Evolutionary conservation across 2,329 filamentous ascomycete genomes (phyloP), one percentile per base, ranked within the genome.

Genomic region (Beauveria asiatica): DNA sequence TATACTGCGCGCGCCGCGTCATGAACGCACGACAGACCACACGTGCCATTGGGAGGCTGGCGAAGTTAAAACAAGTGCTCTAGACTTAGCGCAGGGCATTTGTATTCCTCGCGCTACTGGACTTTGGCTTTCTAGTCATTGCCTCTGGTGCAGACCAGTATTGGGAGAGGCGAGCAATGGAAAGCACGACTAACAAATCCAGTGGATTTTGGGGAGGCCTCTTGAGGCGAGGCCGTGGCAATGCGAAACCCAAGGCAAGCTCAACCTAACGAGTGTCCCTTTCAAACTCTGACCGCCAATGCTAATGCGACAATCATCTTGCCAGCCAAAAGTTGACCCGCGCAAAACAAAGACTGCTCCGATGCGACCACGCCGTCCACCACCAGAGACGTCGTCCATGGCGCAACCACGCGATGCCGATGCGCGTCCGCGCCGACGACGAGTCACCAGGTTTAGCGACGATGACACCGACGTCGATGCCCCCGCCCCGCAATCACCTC

Each of bases 131-230:
- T 21, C 27, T 3, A 17, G 3, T 16, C 37, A 7, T 30, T 21
- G 23, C 45, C 2, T 46, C 23, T n/a, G n/a, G 21, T 30, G 30
- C 23, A 42, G 21, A 25, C 19, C 13, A 55, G 17, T 16, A n/a
- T 11, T 27, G 13, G 16, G 16, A n/a, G 8, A 25, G 17, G n/a
- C 49, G 13, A 19, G 8, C 6, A 8, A 68, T 72, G 56, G 71
- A 72, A 56, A 67, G 68, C 56, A 65, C 64, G 45, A 69, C 59
- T n/a, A 63, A 65, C 57, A 74, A 74, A 65, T 77, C 77, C 70
- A 78, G 75, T 65, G 72, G 76, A 53, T 78, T 82, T 62, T 78
- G 76, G 76, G 73, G 74, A 37, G 73, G 73, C 62, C 70, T 84
- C 59, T 75, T 84, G 65, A 77, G 80, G 63, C 77, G 73, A 62